A percentile compares a stretch with the other conserved stretches of the same genome.
These are phyloP conservation scores for Pyrus hybrid DNA, from an alignment of 331 rosid species.

Conservation along the genomic window DNA sequence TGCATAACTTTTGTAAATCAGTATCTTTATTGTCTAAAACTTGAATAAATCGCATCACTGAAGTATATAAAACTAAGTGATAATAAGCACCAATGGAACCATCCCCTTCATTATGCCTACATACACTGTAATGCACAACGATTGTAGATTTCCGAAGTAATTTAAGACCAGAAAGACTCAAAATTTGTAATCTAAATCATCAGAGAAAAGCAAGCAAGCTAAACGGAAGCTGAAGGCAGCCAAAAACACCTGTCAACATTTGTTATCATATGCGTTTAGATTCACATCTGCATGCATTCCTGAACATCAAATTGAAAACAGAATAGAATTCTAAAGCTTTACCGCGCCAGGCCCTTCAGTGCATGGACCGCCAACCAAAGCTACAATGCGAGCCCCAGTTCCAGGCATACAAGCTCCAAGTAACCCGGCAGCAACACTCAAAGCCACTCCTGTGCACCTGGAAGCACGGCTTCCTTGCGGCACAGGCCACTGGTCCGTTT, in stretches of 20 bases:
- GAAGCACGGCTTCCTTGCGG: slow-evolving; percentile 62
- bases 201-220: background rate
- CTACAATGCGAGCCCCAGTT: slow-evolving; percentile 85
- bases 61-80: slow-evolving; percentile 4
- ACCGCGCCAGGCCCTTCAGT: slow-evolving; percentile 99
- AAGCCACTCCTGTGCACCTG: slow-evolving; percentile 89
- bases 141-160: background rate
- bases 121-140: background rate
- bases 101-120: background rate
- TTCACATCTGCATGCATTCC: background rate
- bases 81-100: background rate
- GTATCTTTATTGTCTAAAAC: slow-evolving; percentile 11
- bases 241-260: background rate
- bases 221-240: background rate
- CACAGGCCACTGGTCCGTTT: slow-evolving; percentile 94
- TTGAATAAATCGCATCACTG: background rate
- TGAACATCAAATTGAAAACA: background rate
- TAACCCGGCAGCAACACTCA: slow-evolving; percentile 82
- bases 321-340: background rate
- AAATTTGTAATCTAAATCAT: background rate
- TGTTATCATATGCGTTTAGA: background rate
- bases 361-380: slow-evolving; percentile 98
- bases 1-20: slow-evolving; percentile 32
- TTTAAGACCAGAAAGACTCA: background rate
- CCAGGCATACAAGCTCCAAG: slow-evolving; percentile 86